Base-by-base conservation (phyloP, 1,284 basidiomycete species). In the Thelephora terrestris region DNA sequence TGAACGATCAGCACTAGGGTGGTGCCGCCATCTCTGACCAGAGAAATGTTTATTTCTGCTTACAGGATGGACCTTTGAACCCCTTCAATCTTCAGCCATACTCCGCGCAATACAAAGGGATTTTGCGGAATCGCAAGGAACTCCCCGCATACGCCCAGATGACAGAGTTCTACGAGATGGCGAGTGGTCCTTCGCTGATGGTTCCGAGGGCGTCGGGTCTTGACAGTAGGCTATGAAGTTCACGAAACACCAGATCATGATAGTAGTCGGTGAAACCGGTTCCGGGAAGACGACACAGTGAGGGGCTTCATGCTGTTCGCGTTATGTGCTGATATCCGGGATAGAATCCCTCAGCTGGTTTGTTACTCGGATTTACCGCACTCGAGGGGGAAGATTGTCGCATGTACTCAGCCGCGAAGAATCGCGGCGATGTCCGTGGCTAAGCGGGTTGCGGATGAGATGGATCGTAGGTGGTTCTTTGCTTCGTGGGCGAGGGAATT, bases 361-460 rank as follows among this genome's bases (percentile, higher is more conserved):
- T 39, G 96, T 1, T 99, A 91, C 67, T 95, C 91, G 4, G 78
- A 39, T 39, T 16, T 47, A 23, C 16, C 21, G 2, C 46, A 47
- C 21, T 9, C 7, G 16, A 39, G 4, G n/a, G 37, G 37, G n/a
- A 39, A 39, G 37, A 18, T 39, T 9, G 37, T 99, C 34, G 96
- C 94, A 3, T 98, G 95, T 61, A 99, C 95, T 1, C 95, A 99
- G 65, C 95, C 95, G 36, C 86, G 95, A 70, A 92, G 94, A 75
- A 95, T 99, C 14, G 95, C 95, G 25, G 96, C 95, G 7, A 96
- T 98, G 78, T 97, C 93, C n/a, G 95, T 99, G 5, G 95, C 95
- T 14, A 98, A 98, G 64, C 93, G 95, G 70, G 95, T 99, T 0
- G 77, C 94, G 0, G 96, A 99, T 65, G 95, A 99, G 66, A 93